Evolutionary conservation across 305 asterid species (phyloP), one percentile per base, ranked within the genome.

Genomic region (Striga hermonthica): DNA sequence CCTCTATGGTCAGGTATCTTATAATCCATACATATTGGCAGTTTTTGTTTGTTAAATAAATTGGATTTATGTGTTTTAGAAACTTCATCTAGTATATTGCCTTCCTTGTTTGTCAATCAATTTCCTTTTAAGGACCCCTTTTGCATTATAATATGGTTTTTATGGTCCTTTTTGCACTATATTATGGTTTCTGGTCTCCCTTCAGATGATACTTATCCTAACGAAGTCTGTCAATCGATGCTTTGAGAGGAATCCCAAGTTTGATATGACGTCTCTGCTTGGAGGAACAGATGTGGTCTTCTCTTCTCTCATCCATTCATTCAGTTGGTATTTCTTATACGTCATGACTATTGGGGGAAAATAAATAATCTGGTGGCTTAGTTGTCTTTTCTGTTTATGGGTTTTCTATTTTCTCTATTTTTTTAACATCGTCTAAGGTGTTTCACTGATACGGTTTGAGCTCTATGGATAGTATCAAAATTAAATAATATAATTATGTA

Each of bases 201-300:
- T 78, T 93, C 97, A 94, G 99, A 85, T 91, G 93, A 84, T 94
- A 75, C 89, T 94, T 77, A 91, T 94, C 71, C 96, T 94, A 71
- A 94, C 99, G 9, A 94, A 91, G 83, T 94, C 98, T 52, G 88
- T 94, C 49, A 79, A 94, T 81, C 88, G 89, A 74, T 91, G 98
- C 73, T 94, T 91, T 48, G 98, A 88, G 96, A 94, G 80, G 90
- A 94, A 91, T 60, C 84, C 99, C 13, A 94, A 91, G 68, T 94
- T 86, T 77, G 99, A 94, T 73, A 88, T 94, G 99, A 91, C 96
- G 60, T 85, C 96, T 31, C 77, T 91, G 81, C 98, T 91, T 74
- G 99, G 98, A 71, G 99, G 99, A 80, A 94, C 99, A 35, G 99
- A 88, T 63, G 82, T 76, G 10, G 87, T 94, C 66, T 91, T 94